Percentiles rank a stretch among this genome's conserved stretches.
Conservation (phyloP, 164 flowering plant species). For the Sextonia rubra region DNA sequence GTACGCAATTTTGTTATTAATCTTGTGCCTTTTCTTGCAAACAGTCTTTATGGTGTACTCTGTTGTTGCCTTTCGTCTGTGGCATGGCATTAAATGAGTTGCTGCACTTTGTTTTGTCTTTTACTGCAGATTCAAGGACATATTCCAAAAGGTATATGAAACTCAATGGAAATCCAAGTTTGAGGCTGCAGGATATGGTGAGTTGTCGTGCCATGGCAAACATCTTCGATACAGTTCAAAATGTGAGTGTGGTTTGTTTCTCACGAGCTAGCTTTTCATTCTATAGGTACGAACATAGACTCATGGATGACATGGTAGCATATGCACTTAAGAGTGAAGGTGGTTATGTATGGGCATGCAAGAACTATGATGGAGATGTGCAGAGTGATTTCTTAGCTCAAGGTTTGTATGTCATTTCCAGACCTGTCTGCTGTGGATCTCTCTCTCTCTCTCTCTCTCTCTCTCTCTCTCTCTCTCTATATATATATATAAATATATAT, state of each 20-base stretch:
- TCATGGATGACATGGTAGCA: conserved; percentile 98
- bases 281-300: conserved; percentile 91
- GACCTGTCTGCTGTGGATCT: too few relatives aligned
- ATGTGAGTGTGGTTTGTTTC: background rate
- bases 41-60: background rate
- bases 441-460: too few relatives aligned
- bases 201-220: conserved; percentile 11
- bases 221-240: background rate
- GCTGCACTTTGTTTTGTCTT: too few relatives aligned
- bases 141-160: conserved; percentile 80
- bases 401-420: too few relatives aligned
- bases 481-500: too few relatives aligned
- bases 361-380: too few relatives aligned
- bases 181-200: conserved; percentile 81
- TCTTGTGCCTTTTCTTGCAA: background rate
- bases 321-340: conserved; percentile 86
- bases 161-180: conserved; percentile 68
- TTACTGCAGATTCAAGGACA: conserved; percentile 68
- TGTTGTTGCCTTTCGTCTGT: background rate
- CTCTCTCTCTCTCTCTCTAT: too few relatives aligned
- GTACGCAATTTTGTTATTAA: conserved; percentile 27
- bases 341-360: too few relatives aligned
- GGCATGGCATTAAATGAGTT: background rate
- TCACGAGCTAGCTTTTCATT: conserved; percentile 7
- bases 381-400: too few relatives aligned